These are phyloP conservation scores for Crucihimalaya himalaica DNA, from an alignment of 345 rosid species.

Conservation along the genomic window DNA sequence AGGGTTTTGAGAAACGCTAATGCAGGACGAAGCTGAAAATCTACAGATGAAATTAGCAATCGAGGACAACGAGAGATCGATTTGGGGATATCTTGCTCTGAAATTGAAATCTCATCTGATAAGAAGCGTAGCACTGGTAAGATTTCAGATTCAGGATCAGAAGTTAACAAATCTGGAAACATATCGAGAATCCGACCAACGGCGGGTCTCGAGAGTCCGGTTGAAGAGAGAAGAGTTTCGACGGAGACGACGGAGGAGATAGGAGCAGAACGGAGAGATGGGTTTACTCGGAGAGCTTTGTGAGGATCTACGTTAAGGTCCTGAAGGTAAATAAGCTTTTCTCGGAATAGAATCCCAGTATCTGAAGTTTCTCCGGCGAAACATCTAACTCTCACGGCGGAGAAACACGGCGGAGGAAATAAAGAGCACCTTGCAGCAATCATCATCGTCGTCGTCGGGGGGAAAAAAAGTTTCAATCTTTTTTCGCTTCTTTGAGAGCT, in stretches of 20 bases:
- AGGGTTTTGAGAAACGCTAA: constrained; percentile 51
- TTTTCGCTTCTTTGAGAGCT: not conserved
- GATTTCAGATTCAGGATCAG: constrained; percentile 54
- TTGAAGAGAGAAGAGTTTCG: constrained; percentile 57
- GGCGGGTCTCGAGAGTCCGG: constrained; percentile 64
- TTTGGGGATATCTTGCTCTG: constrained; percentile 51
- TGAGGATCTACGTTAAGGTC: constrained; percentile 63
- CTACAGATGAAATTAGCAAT: constrained; percentile 53
- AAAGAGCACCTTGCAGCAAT: constrained; percentile 15
- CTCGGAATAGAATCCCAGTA: constrained; percentile 67
- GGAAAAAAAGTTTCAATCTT: not conserved
- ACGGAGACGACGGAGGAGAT: constrained; percentile 70
- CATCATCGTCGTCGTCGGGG: constrained; percentile 4
- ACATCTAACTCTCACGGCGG: constrained; percentile 26
- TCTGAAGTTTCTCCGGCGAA: constrained; percentile 44
- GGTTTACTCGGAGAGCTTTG: constrained; percentile 71
- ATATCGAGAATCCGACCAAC: constrained; percentile 81
- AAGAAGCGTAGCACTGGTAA: constrained; percentile 68
- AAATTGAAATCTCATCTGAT: constrained; percentile 55
- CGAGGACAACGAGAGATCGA: constrained; percentile 74
- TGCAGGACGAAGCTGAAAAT: constrained; percentile 62
- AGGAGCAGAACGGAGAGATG: constrained; percentile 71
- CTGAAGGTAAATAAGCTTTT: constrained; percentile 68
- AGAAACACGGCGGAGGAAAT: constrained; percentile 29
- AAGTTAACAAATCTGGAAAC: constrained; percentile 70